Conservation (phyloP, 345 rosid genomes). For the Pugionium dolabratum region DNA sequence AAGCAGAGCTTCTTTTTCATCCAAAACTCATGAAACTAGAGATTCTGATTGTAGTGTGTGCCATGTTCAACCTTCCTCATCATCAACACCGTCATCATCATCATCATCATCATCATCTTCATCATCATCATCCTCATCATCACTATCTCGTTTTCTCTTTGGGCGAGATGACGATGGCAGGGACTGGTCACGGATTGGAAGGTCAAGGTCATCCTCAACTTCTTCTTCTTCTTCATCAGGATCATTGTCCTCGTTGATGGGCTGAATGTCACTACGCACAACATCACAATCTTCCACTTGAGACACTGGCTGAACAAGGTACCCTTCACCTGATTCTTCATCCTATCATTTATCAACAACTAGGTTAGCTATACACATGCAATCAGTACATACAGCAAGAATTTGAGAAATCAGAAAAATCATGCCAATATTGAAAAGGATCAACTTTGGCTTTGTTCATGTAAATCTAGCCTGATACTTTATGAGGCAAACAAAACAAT, state of each 20-base stretch:
- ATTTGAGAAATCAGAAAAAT: neutral
- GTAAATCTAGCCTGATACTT: neutral
- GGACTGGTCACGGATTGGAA: slow-evolving; percentile 41
- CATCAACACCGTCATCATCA: slow-evolving; percentile 14
- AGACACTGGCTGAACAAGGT: slow-evolving; percentile 60
- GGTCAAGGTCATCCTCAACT: slow-evolving; percentile 48
- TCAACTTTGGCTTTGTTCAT: neutral
- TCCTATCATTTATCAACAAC: slow-evolving; percentile 45
- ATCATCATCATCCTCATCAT: slow-evolving; percentile 36
- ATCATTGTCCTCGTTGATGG: no score
- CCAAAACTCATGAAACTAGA: slow-evolving; percentile 16
- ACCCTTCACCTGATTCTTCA: slow-evolving; percentile 61
- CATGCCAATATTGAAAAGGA: neutral
- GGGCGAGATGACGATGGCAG: slow-evolving; percentile 50
- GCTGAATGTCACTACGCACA: slow-evolving; percentile 48
- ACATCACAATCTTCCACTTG: slow-evolving; percentile 55
- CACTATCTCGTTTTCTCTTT: slow-evolving; percentile 59
- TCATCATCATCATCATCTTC: slow-evolving; percentile 42
- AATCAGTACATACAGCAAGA: neutral
- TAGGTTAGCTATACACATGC: neutral
- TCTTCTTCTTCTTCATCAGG: slow-evolving; percentile 60
- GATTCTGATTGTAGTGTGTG: neutral
- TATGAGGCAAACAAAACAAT: slow-evolving; percentile 12
- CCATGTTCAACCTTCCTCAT: slow-evolving; percentile 26
- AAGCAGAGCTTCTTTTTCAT: neutral